These are phyloP conservation scores for Phytophthora kernoviae DNA, from an alignment of 352 stramenopile genomes.

Conservation along the genomic window DNA sequence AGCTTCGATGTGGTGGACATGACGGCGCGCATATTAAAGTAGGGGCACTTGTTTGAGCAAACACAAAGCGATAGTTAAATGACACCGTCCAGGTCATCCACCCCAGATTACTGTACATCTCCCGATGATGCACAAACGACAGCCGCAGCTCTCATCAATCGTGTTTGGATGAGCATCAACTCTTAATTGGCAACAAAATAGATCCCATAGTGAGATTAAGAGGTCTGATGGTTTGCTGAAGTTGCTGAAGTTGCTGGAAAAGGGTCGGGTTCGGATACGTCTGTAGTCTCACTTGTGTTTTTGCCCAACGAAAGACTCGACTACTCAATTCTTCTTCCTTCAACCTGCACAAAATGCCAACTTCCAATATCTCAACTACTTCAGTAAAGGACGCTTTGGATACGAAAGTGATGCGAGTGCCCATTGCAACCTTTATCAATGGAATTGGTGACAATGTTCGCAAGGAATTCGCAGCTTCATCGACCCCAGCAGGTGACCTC, in stretches of 20 bases:
- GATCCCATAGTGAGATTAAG: no score
- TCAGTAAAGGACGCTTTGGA: slow-evolving; percentile 6
- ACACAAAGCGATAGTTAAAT: not conserved
- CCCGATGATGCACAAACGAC: no score
- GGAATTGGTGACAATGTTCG: slow-evolving; percentile 34
- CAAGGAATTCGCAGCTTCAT: slow-evolving; percentile 26
- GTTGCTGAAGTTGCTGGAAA: no score
- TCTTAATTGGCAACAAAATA: no score
- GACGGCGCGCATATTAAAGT: not conserved
- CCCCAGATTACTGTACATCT: no score
- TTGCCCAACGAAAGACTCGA: not conserved
- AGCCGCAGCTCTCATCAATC: slow-evolving; percentile 16
- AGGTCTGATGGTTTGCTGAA: no score
- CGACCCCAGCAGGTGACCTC: slow-evolving; percentile 26
- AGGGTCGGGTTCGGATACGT: no score
- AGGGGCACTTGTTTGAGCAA: not conserved
- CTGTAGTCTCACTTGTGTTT: slow-evolving; percentile 2
- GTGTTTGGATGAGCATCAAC: slow-evolving; percentile 4
- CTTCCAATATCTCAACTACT: not conserved
- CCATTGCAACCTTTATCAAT: slow-evolving; percentile 38
- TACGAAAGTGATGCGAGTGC: slow-evolving; percentile 14
- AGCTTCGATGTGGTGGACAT: slow-evolving; percentile 17
- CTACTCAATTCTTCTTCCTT: no score
- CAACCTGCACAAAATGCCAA: slow-evolving; percentile 6
- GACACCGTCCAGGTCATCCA: not conserved